These are phyloP conservation scores for Pseudopediastrum boryanum DNA, from an alignment of 139 green algal genomes.

Conservation along the genomic window DNA sequence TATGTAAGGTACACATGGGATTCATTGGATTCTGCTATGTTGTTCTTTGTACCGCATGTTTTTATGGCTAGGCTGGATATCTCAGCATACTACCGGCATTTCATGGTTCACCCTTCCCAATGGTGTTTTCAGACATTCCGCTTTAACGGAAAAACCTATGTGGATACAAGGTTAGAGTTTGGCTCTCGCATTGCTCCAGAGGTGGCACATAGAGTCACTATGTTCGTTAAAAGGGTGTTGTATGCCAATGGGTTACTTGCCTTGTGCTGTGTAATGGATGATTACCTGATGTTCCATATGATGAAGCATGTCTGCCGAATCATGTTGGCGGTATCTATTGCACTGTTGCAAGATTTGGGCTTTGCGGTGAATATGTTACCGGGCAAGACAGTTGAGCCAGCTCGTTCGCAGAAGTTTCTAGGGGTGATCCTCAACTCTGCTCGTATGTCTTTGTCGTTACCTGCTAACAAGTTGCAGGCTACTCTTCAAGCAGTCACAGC, in stretches of 20 bases:
- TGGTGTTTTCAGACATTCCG: neutral
- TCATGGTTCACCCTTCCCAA: constrained; percentile 14
- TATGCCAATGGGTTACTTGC: neutral
- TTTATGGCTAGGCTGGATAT: constrained; percentile 9
- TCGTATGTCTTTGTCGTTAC: neutral
- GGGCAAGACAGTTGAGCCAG: neutral
- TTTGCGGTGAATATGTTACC: constrained; percentile 5
- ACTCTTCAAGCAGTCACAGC: neutral
- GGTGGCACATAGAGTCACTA: constrained; percentile 5
- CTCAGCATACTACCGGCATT: constrained; percentile 8
- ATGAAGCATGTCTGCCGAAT: neutral
- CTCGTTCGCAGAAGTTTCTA: neutral
- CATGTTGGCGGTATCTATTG: neutral
- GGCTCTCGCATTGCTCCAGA: constrained; percentile 1
- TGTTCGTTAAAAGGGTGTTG: constrained; percentile 13
- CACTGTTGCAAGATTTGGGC: neutral
- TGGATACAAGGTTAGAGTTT: constrained; percentile 2
- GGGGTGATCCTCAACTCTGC: constrained; percentile 10
- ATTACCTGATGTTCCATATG: constrained; percentile 8
- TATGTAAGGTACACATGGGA: neutral
- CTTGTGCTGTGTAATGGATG: constrained; percentile 1
- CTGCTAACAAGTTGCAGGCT: neutral
- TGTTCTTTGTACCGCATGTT: constrained; percentile 4
- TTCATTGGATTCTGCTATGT: neutral
- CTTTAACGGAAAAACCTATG: neutral